Evolutionary conservation across 495 filamentous ascomycete species (phyloP).

Genomic region (Pyronema domesticum): DNA sequence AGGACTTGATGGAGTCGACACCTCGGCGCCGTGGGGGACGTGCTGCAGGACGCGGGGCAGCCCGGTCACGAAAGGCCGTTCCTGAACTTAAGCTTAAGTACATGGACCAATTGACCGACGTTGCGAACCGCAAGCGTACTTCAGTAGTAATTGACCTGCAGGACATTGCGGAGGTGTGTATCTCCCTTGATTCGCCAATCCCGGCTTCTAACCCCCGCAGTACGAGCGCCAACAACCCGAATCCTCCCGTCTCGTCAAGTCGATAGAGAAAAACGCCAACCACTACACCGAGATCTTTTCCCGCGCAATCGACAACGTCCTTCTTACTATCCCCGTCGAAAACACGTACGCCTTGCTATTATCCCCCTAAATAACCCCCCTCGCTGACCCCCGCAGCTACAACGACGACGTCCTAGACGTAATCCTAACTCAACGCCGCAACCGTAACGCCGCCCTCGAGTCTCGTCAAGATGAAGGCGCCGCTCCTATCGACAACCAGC

Average conservation of each 20-base stretch:
- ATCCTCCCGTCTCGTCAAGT: conserved; percentile 55
- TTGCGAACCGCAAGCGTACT: conserved; percentile 57
- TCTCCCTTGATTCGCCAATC: not conserved
- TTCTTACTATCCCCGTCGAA: conserved; percentile 63
- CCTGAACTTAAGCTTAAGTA: conserved; percentile 63
- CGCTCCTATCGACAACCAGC: conserved; percentile 28
- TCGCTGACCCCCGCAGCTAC: conserved; percentile 36
- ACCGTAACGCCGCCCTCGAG: conserved; percentile 64
- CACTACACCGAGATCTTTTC: conserved; percentile 90
- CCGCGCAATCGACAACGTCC: conserved; percentile 65
- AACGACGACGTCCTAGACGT: conserved; percentile 96
- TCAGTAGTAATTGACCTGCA: conserved; percentile 78
- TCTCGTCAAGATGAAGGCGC: conserved; percentile 36
- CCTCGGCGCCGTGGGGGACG: conserved; percentile 27
- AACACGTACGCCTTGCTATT: conserved; percentile 41
- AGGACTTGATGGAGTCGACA: conserved; percentile 34
- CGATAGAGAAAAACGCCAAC: conserved; percentile 75
- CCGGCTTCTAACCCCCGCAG: conserved; percentile 5
- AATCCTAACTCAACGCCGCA: conserved; percentile 77
- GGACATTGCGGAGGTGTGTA: conserved; percentile 54
- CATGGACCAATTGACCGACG: conserved; percentile 69
- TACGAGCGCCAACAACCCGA: conserved; percentile 50
- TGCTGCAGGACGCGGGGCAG: conserved; percentile 27
- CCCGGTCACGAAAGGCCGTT: not conserved
- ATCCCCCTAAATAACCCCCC: not conserved